These are phyloP conservation scores for Hymenoscyphus albidus DNA, from an alignment of 2,329 filamentous ascomycete species.

Conservation along the genomic window DNA sequence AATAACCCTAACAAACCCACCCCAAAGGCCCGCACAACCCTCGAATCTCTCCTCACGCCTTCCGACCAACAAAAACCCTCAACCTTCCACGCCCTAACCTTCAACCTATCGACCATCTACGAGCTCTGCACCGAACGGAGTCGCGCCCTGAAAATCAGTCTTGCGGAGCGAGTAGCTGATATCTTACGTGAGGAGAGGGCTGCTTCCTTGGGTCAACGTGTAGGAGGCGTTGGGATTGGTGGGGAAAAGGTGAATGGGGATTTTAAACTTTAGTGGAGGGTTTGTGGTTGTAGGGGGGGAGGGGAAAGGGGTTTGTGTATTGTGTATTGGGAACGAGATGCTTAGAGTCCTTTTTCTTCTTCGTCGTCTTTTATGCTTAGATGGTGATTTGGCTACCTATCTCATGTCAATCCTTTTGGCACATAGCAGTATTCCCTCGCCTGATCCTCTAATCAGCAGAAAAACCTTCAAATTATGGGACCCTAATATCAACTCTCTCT, in stretches of 20 bases:
- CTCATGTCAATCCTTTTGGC: too few species aligned
- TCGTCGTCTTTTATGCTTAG: too few species aligned
- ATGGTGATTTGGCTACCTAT: too few species aligned
- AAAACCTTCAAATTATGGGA: too few species aligned
- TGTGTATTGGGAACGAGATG: too few species aligned
- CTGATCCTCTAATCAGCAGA: too few species aligned
- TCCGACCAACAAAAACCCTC: constrained; percentile 49
- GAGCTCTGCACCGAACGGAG: constrained; percentile 83
- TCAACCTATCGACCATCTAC: constrained; percentile 88
- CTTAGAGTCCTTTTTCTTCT: too few species aligned
- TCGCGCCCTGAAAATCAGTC: constrained; percentile 61
- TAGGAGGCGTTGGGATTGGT: constrained; percentile 14
- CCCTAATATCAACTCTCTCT: too few species aligned
- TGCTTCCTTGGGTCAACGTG: background rate
- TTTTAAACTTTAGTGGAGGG: constrained; percentile 30
- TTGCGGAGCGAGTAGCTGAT: constrained; percentile 66
- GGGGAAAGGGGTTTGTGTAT: background rate
- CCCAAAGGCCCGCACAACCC: constrained; percentile 57
- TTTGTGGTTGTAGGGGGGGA: background rate
- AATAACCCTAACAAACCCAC: background rate
- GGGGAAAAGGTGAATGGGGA: constrained; percentile 35
- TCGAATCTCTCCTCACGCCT: constrained; percentile 48
- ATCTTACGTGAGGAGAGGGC: constrained; percentile 14
- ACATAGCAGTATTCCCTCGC: too few species aligned
- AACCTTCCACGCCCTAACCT: constrained; percentile 75